Evolutionary conservation across 345 rosid species (phyloP).

Genomic region (Hypericum perforatum): DNA sequence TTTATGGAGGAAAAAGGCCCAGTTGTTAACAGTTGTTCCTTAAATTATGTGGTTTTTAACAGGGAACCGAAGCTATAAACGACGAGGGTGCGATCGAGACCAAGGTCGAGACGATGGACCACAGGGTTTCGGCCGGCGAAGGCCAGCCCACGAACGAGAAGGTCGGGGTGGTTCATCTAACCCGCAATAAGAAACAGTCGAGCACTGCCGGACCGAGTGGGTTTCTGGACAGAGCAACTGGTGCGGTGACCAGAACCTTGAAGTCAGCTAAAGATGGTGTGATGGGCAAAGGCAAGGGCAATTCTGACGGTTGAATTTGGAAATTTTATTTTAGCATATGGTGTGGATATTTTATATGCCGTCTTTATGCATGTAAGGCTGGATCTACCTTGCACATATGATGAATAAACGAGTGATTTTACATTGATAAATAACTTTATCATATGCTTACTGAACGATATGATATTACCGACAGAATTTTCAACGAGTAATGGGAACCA

Average conservation of each 20-base stretch:
- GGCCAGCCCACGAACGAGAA: conserved; percentile 21
- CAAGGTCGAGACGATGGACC: conserved; percentile 27
- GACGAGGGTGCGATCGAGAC: conserved; percentile 24
- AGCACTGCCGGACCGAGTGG: conserved; percentile 1
- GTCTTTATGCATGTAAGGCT: no score
- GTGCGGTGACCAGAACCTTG: conserved; percentile 17
- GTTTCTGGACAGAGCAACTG: conserved; percentile 16
- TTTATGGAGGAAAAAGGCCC: no score
- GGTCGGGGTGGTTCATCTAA: conserved; percentile 31
- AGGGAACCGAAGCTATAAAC: conserved; percentile 23
- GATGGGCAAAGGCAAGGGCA: conserved; percentile 11
- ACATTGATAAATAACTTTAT: no score
- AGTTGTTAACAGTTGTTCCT: no score
- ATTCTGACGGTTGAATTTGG: neutral
- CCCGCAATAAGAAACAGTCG: conserved; percentile 6
- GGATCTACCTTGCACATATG: no score
- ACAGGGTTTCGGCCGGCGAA: conserved; percentile 18
- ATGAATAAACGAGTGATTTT: no score
- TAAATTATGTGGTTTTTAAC: neutral
- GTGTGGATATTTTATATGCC: no score
- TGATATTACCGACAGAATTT: no score
- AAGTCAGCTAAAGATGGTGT: conserved; percentile 26
- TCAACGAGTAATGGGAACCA: no score
- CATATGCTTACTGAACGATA: no score
- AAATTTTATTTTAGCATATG: no score